These are phyloP conservation scores for Ceratobasidium sp. DNA, from an alignment of 1,284 basidiomycete species.

Conservation along the genomic window DNA sequence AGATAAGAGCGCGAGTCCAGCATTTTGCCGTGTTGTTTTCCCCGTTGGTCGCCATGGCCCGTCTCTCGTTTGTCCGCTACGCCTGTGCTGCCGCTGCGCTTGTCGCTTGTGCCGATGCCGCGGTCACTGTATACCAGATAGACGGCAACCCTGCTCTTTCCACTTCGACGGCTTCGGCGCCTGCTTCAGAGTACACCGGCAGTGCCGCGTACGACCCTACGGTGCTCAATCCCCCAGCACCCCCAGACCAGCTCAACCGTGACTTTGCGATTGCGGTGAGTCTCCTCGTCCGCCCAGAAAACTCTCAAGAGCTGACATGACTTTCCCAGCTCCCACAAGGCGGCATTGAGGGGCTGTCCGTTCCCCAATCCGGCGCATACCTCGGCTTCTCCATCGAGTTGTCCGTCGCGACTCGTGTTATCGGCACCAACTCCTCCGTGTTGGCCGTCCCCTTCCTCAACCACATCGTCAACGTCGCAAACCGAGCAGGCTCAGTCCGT, in stretches of 20 bases:
- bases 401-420: constrained; percentile 56
- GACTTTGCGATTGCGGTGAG: constrained; percentile 36
- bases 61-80: constrained; percentile 19
- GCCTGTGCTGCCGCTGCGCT: constrained; percentile 7
- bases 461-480: constrained; percentile 72
- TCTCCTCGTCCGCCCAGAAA: constrained; percentile 13
- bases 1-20: background rate
- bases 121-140: constrained; percentile 21
- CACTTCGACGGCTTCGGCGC: constrained; percentile 27
- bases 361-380: constrained; percentile 34
- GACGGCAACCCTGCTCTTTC: background rate
- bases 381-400: constrained; percentile 45
- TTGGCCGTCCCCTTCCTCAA: constrained; percentile 78
- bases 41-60: constrained; percentile 18
- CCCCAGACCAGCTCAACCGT: constrained; percentile 30
- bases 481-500: constrained; percentile 64
- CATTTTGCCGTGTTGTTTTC: background rate
- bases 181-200: constrained; percentile 8
- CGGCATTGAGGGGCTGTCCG: constrained; percentile 6
- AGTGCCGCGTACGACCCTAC: constrained; percentile 40
- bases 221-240: constrained; percentile 34
- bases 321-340: background rate
- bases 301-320: constrained; percentile 12
- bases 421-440: constrained; percentile 51
- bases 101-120: background rate